Conservation (phyloP, 2,329 filamentous ascomycete species). For the Cryphonectria carpinicola region DNA sequence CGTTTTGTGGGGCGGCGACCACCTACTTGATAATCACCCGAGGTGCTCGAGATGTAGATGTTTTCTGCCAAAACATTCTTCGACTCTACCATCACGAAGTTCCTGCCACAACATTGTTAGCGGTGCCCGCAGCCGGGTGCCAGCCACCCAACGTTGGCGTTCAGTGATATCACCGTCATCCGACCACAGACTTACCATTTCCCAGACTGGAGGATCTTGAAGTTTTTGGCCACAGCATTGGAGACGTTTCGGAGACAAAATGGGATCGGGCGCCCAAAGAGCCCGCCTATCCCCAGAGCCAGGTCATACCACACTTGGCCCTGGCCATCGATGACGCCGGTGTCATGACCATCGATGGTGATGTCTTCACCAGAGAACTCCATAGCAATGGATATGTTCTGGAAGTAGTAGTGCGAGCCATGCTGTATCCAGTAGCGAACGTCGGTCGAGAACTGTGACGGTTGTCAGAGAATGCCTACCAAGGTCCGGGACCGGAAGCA, state of each 20-base stretch:
- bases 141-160: not conserved
- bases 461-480: not conserved
- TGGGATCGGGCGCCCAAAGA: slow-evolving; percentile 18
- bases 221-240: slow-evolving; percentile 17
- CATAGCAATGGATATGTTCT: slow-evolving; percentile 24
- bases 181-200: slow-evolving; percentile 12
- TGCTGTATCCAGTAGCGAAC: slow-evolving; percentile 22
- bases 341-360: slow-evolving; percentile 18
- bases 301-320: slow-evolving; percentile 21
- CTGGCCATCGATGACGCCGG: slow-evolving; percentile 16
- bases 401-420: slow-evolving; percentile 20
- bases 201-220: slow-evolving; percentile 20
- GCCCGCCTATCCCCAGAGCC: slow-evolving; percentile 18
- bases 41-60: slow-evolving; percentile 17
- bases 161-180: no score
- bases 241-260: slow-evolving; percentile 18
- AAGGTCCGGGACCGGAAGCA: not conserved
- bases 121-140: not conserved
- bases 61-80: slow-evolving; percentile 12
- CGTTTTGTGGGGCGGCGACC: no score
- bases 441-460: slow-evolving; percentile 13
- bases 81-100: slow-evolving; percentile 22
- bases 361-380: slow-evolving; percentile 17
- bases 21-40: slow-evolving; percentile 15
- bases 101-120: not conserved